Evolutionary conservation across 805 yeast genomes (phyloP).

Genomic region (Yarrowia deformans): DNA sequence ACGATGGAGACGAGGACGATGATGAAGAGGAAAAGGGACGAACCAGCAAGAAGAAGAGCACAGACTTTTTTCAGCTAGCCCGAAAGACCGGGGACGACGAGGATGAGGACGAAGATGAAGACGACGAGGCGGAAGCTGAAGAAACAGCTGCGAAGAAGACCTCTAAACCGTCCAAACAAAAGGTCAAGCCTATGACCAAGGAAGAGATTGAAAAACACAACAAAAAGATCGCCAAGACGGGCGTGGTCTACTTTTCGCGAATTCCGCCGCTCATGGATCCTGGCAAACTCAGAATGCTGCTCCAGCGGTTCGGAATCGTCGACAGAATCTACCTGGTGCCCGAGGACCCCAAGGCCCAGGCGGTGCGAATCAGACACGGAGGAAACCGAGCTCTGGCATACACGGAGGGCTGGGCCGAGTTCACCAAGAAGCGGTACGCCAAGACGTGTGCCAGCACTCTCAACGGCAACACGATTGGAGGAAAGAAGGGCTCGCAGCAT

Average conservation of each 20-base stretch:
- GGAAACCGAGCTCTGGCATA: conserved; percentile 89
- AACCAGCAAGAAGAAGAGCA: conserved; percentile 28
- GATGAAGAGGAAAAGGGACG: conserved; percentile 41
- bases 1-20: conserved; percentile 39
- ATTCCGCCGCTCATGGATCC: conserved; percentile 99
- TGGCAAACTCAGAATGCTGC: conserved; percentile 79
- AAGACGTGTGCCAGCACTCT: conserved; percentile 84
- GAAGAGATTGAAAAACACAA: conserved; percentile 51
- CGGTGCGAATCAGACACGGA: conserved; percentile 77
- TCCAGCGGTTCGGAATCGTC: conserved; percentile 83
- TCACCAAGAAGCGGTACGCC: conserved; percentile 81
- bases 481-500: conserved; percentile 87
- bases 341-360: conserved; percentile 72
- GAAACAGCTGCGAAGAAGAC: conserved; percentile 18
- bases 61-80: conserved; percentile 34
- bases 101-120: conserved; percentile 42
- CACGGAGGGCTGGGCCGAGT: conserved; percentile 98
- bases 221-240: conserved; percentile 70
- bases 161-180: not conserved
- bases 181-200: conserved; percentile 46
- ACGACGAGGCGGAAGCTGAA: conserved; percentile 28
- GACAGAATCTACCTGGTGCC: conserved; percentile 87
- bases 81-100: conserved; percentile 40
- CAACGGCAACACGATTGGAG: conserved; percentile 90
- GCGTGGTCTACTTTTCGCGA: conserved; percentile 89